Percentiles rank a stretch among this genome's conserved stretches.
These are phyloP conservation scores for Teunomyces kruisii DNA, from an alignment of 805 yeast species.

Conservation along the genomic window DNA sequence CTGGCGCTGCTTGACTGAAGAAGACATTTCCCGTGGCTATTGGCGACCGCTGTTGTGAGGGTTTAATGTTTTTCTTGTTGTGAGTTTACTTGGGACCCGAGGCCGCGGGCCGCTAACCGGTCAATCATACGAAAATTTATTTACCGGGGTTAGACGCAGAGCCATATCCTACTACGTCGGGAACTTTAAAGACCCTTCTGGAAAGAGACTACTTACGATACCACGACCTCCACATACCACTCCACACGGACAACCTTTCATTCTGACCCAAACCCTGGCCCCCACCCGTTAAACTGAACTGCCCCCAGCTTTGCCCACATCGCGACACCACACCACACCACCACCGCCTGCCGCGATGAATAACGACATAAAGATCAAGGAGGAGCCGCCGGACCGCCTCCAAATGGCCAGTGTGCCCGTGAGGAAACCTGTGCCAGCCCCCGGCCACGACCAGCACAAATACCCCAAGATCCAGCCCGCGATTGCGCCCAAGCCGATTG, in stretches of 20 bases:
- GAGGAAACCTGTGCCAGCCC: neutral
- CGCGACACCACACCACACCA: neutral
- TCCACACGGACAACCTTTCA: neutral
- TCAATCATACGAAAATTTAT: conserved; percentile 2
- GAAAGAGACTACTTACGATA: neutral
- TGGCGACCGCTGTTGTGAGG: neutral
- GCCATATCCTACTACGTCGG: neutral
- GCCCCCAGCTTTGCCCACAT: neutral
- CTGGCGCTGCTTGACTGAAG: conserved; percentile 39
- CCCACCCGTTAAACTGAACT: too few relatives aligned
- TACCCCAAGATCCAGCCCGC: conserved; percentile 40
- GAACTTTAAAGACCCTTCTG: neutral
- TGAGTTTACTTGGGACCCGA: neutral
- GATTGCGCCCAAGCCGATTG: conserved; percentile 38
- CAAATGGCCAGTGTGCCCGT: neutral
- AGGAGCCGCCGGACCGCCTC: neutral
- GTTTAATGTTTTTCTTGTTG: neutral
- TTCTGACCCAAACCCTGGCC: too few relatives aligned
- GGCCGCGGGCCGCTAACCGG: neutral
- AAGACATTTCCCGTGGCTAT: conserved; percentile 1
- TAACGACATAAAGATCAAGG: neutral
- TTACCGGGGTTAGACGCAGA: conserved; percentile 1
- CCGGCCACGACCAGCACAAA: conserved; percentile 12
- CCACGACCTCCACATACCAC: neutral
- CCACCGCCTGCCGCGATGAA: neutral